Evolutionary conservation across 352 stramenopile species (phyloP), one percentile per base, ranked within the genome.

Genomic region (Blastocystis hominis): DNA sequence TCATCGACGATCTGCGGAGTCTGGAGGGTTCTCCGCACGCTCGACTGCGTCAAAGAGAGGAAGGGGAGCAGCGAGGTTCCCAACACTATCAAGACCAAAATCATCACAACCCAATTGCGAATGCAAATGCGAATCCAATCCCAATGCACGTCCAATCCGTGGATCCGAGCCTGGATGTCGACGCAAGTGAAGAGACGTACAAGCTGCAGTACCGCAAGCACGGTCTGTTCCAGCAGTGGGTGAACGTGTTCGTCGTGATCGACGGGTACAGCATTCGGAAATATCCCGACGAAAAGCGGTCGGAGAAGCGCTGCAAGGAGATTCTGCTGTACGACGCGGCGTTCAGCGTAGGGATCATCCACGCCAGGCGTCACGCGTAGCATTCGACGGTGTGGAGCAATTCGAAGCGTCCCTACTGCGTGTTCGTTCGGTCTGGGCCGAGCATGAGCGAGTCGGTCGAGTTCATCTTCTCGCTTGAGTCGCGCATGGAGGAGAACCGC

Each of bases 301-400:
- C 30, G 10, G 70, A 80, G 10, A 44, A n/a, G 20, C 15, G 30
- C 10, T 10, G 20, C 10, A 68, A 68, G 34, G 59, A 68, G 34
- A 68, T 68, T n/a, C 9, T 38, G 1, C 34, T 68, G 20, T 40
- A 40, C 59, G 59, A 68, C 34, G 59, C 59, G 9, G 34, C 30
- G 10, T 24, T 68, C 10, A 38, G 30, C 34, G 59, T 68, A 30
- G 24, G 42, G 13, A 24, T 46, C 4, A 34, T 20, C n/a, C 46
- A 24, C 34, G 17, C 9, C 24, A 47, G 36, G 36, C n/a, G 46
- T 80, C 15, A 61, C 34, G 10, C 30, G 2, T 61, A 50, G 36
- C 70, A 80, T n/a, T 61, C 38, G 30, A 80, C 70, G 15, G 30
- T 80, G 53, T 36, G 46, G 30, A 80, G 70, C 44, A 47, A 80